These are phyloP conservation scores for Gastrodia elata DNA, from an alignment of 106 monocot genomes.

Conservation along the genomic window DNA sequence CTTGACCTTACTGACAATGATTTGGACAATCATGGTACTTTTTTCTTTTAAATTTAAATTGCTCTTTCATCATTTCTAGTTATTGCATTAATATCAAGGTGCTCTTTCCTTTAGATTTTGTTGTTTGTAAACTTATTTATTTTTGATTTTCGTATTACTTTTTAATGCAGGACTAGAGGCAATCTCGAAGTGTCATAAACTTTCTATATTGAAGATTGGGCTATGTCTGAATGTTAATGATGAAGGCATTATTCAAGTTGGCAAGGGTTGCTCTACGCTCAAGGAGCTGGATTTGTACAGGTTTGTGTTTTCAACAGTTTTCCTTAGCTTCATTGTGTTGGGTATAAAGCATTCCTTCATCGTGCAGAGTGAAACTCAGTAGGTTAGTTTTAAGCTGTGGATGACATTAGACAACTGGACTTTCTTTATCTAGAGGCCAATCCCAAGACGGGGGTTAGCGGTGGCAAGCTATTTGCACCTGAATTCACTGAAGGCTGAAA, in stretches of 20 bases:
- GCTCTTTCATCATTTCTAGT: no score
- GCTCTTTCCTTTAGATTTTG: no score
- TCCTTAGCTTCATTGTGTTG: background rate
- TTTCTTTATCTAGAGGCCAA: no score
- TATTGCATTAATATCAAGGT: no score
- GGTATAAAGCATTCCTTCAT: no score
- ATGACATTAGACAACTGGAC: no score
- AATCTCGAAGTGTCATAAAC: conserved; percentile 49
- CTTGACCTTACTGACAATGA: conserved; percentile 77
- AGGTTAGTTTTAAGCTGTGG: no score
- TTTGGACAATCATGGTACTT: conserved; percentile 64
- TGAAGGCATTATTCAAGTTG: conserved; percentile 52
- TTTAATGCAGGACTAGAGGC: conserved; percentile 49
- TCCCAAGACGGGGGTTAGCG: no score
- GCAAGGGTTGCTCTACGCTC: conserved; percentile 33
- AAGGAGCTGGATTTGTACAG: conserved; percentile 78
- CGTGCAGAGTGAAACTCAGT: no score
- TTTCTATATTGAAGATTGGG: conserved; percentile 54
- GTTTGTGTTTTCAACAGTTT: conserved; percentile 15
- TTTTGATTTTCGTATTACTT: conserved; percentile 7
- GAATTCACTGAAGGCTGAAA: no score
- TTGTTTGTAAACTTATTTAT: background rate
- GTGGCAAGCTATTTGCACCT: no score
- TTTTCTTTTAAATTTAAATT: background rate
- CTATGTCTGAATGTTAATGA: conserved; percentile 64